These are phyloP conservation scores for Magnolia changhungtana DNA, from an alignment of 164 flowering plant genomes.

Conservation along the genomic window DNA sequence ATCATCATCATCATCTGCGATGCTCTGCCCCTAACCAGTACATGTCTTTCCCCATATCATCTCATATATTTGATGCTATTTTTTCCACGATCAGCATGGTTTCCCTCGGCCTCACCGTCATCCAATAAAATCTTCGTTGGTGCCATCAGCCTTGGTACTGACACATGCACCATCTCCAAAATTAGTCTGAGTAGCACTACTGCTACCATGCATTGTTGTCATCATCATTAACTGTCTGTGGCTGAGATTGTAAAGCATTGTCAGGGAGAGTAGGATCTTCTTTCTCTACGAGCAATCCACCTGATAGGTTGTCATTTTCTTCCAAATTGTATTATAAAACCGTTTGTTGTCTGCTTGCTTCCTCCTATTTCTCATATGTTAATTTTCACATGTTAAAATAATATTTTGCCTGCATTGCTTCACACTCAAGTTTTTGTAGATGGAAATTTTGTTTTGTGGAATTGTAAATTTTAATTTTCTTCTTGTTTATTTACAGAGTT, in stretches of 20 bases:
- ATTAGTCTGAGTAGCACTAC: background rate
- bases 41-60: background rate
- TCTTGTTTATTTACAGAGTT: conserved; percentile 39
- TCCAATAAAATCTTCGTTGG: background rate
- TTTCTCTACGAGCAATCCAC: background rate
- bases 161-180: background rate
- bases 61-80: background rate
- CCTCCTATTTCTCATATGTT: background rate
- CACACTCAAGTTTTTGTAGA: background rate
- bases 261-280: background rate
- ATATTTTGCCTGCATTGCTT: too few relatives aligned
- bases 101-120: background rate
- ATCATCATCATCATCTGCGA: background rate
- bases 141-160: background rate
- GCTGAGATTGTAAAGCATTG: background rate
- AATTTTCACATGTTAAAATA: background rate
- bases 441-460: background rate
- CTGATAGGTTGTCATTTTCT: background rate
- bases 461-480: background rate
- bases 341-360: background rate
- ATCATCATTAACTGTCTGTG: background rate
- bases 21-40: background rate
- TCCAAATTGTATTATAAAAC: background rate
- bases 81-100: background rate
- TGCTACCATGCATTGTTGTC: background rate